Base-by-base conservation (phyloP, 1,284 basidiomycete genomes). In the Cerrena zonata region DNA sequence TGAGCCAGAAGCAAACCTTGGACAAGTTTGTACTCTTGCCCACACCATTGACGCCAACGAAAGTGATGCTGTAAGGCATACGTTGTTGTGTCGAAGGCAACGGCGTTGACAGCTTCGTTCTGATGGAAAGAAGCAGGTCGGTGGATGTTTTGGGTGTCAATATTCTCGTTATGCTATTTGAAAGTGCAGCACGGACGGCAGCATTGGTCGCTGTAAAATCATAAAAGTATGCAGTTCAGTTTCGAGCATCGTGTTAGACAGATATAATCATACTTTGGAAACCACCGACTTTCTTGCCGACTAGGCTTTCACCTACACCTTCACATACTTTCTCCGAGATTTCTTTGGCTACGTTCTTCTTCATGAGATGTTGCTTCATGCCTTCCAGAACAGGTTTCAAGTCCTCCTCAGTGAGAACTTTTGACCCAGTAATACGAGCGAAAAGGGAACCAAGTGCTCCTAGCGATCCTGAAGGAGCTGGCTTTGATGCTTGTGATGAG, bases 1-100 rank as follows among this genome's bases (percentile, higher is more conserved):
- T 84, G 19, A 99, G 77, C 96, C 96, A 99, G 73, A 99, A 99
- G 70, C 93, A 95, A 45, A 99, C 95, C 72, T 99, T 99, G 48
- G 90, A 92, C 24, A 99, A 72, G 67, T 98, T 99, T 3, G 96
- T 99, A 59, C 93, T 96, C 74, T 99, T 99, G 47, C 96, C 96
- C 19, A 99, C 96, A 21, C 96, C 96, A 65, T 99, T 99, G 47
- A 99, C 96, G n/a, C 96, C 96, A 40, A 99, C 94, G 65, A 99
- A 99, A 0, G 93, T 88, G 61, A 99, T 90, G 55, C 86, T 85
- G 69, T 98, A 99, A 0, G 94, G 94, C 58, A 85, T 74, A 13
- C 89, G 83, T 61, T 84, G 84, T 60, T 87, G 85, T 24, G 80
- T 80, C 1, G 86, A 84, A 1, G 82, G 69, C 34, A 86, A 65